A percentile compares a stretch with the other conserved stretches of the same genome.
Conservation (phyloP, 1,139 yeast genomes). For the Suhomyces bokatorum region DNA sequence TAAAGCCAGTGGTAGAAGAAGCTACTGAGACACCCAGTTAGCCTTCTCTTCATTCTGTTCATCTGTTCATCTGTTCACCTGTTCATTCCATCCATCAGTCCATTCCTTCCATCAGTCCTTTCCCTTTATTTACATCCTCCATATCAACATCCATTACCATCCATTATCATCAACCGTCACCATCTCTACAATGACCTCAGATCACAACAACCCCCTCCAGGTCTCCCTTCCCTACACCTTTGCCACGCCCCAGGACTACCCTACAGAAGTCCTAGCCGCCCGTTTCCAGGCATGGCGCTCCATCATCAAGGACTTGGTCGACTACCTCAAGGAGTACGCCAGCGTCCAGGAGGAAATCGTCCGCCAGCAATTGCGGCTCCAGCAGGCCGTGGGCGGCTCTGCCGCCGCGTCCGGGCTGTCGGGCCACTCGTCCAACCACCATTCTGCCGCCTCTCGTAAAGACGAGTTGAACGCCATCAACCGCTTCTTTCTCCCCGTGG, state of each 20-base stretch:
- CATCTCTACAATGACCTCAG: slow-evolving; percentile 15
- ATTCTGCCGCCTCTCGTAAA: slow-evolving; percentile 18
- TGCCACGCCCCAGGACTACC: slow-evolving; percentile 42
- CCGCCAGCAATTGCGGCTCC: slow-evolving; percentile 77
- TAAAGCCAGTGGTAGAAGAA: too few relatives aligned
- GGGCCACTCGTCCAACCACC: slow-evolving; percentile 11
- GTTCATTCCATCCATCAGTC: too few relatives aligned
- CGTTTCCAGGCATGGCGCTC: slow-evolving; percentile 87
- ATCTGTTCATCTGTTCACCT: too few relatives aligned
- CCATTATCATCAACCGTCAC: not conserved
- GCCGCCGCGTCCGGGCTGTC: slow-evolving; percentile 17
- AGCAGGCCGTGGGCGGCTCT: slow-evolving; percentile 64
- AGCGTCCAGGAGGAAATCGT: slow-evolving; percentile 85
- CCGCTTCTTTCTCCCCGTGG: slow-evolving; percentile 65
- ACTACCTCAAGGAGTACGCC: slow-evolving; percentile 76
- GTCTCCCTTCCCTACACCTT: slow-evolving; percentile 42
- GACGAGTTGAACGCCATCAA: slow-evolving; percentile 42
- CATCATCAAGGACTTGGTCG: slow-evolving; percentile 70
- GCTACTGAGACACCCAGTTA: too few relatives aligned
- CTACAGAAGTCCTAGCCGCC: slow-evolving; percentile 82
- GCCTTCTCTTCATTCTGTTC: too few relatives aligned
- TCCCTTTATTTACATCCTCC: not conserved
- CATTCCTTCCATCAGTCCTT: not conserved
- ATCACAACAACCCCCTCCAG: slow-evolving; percentile 38
- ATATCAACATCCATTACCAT: not conserved